Conservation (phyloP, 2,329 filamentous ascomycete species). For the Bimuria novae-zelandiae region DNA sequence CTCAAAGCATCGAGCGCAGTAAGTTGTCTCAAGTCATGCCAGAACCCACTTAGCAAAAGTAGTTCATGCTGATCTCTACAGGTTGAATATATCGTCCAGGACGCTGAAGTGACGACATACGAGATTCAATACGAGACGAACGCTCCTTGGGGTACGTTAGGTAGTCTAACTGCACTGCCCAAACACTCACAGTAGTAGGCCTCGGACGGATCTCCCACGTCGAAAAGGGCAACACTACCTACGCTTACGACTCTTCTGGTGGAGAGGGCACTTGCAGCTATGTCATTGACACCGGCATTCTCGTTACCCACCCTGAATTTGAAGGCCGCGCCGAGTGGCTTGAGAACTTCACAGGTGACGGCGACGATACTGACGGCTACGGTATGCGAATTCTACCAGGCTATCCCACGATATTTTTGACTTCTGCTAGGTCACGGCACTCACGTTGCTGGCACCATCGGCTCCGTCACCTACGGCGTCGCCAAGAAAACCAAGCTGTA, state of each 20-base stretch:
- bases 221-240: constrained; percentile 34
- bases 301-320: constrained; percentile 54
- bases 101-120: constrained; percentile 33
- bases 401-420: neutral
- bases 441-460: constrained; percentile 43
- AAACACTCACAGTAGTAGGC: neutral
- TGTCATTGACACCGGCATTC: constrained; percentile 68
- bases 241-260: constrained; percentile 45
- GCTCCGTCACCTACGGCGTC: constrained; percentile 38
- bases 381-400: constrained; percentile 5
- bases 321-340: constrained; percentile 38
- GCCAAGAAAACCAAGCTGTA: constrained; percentile 42
- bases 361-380: constrained; percentile 26
- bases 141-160: constrained; percentile 43
- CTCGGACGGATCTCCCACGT: constrained; percentile 45
- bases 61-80: constrained; percentile 9
- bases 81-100: constrained; percentile 45
- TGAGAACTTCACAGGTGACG: constrained; percentile 31
- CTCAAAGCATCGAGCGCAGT: constrained; percentile 34
- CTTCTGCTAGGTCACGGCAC: constrained; percentile 37
- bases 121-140: constrained; percentile 40
- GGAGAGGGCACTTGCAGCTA: constrained; percentile 57
- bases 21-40: neutral
- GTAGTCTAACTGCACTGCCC: neutral
- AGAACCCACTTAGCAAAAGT: neutral